Base-by-base conservation (phyloP, 176 grass and related monocot species). In the Phyllostachys edulis region DNA sequence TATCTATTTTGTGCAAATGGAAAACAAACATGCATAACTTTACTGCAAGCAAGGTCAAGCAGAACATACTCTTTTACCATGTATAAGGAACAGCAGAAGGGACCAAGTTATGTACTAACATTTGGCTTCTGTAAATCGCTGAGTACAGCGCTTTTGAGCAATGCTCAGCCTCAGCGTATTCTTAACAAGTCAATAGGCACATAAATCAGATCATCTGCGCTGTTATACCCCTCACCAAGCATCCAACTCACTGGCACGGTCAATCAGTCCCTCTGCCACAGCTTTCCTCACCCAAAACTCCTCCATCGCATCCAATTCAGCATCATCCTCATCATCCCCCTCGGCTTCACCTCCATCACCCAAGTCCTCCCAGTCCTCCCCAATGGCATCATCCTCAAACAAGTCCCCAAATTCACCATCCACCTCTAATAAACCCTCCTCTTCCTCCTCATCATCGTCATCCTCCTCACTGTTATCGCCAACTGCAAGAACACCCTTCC, bases 251-350 rank as follows among this genome's bases (percentile, higher is more conserved):
- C 18, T 87, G 54, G 38, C 61, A 39, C 59, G 26, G 23, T 82
- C 83, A 69, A 89, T 55, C 23, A 87, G 38, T 13, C 89, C 94
- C 20, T 85, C 84, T 36, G 61, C 68, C 34, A 68, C 68, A 52
- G 89, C 91, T 80, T 91, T 96, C 63, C 89, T 93, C 36, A 96
- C 78, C 94, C 94, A 96, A 69, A 96, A 96, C 45, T 91, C 77
- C 63, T 96, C 91, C 17, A 91, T 68, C 5, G 67, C 87, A 55
- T 82, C 86, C 8, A 49, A 82, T 73, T 67, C 88, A 76, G 56
- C 63, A 65, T 84, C 84, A 34, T 76, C 70, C 39, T 88, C 84
- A 18, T 83, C 51, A 9, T 76, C 75, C 29, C 85, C 84, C 38
- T 83, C 51, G 12, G 20, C 41, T 59, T 41, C 69, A 39, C 38